phyloP scores from a whole-genome alignment of 345 rosid genomes.

The Angophora floribunda region DNA sequence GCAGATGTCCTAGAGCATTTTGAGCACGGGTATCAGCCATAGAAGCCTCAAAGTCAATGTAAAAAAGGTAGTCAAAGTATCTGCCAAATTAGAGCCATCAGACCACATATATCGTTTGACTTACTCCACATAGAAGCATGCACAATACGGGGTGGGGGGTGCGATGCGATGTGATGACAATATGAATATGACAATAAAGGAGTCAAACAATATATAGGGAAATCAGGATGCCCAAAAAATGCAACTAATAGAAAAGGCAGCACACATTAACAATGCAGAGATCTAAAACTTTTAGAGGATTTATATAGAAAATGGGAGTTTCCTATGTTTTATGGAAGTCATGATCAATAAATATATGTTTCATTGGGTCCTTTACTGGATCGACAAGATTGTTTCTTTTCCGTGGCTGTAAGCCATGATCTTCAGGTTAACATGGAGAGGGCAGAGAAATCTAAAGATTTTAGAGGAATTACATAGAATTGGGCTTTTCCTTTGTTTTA shows the following conservation, averaged over 20 bases:
- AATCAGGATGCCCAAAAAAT: background rate
- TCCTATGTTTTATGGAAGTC: background rate
- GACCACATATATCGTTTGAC: background rate
- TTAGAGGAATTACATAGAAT: background rate
- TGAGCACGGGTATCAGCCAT: slow-evolving; percentile 55
- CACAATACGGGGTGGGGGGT: background rate
- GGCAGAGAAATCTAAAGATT: background rate
- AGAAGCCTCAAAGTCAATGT: slow-evolving; percentile 51
- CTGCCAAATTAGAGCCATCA: slow-evolving; percentile 8
- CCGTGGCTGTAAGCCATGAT: background rate
- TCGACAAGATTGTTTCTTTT: background rate
- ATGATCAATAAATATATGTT: background rate
- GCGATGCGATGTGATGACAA: background rate
- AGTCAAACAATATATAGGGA: background rate
- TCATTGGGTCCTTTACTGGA: background rate
- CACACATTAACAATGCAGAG: background rate
- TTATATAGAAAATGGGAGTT: background rate
- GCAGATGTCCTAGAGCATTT: slow-evolving; percentile 35
- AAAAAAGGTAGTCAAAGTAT: slow-evolving; percentile 46
- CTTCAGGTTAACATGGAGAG: background rate
- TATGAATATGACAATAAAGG: background rate
- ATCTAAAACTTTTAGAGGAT: background rate
- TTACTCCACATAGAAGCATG: background rate
- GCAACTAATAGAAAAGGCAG: background rate
- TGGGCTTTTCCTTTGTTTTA: background rate